Conservation (phyloP, 208 protist species). For the Leishmania amazonensis region DNA sequence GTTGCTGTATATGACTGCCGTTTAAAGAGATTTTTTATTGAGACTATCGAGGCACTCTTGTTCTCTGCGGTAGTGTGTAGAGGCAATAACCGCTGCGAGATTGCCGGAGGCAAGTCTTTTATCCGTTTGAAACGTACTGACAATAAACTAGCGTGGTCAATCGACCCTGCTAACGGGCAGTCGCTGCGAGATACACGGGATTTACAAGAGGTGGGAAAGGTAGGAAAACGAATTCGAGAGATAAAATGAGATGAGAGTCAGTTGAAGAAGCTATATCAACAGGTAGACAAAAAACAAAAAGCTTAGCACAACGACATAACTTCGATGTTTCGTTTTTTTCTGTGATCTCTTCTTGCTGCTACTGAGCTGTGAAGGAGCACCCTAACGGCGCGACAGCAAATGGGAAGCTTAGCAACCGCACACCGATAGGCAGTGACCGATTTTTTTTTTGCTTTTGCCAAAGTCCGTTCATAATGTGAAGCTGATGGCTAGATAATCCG, state of each 20-base stretch:
- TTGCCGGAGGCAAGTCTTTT: neutral
- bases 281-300: no score
- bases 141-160: neutral
- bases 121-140: neutral
- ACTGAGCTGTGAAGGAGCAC: no score
- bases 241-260: neutral
- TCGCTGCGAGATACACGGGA: neutral
- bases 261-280: neutral
- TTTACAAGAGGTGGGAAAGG: neutral
- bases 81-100: neutral
- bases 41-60: neutral
- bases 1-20: no score
- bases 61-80: neutral
- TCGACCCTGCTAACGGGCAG: neutral
- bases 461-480: no score
- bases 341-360: no score
- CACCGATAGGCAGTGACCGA: no score
- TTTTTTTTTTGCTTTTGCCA: no score
- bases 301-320: no score
- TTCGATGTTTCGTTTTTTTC: no score
- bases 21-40: neutral
- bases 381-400: no score
- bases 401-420: no score
- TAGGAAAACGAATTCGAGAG: fast-evolving
- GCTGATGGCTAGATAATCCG: no score